These are phyloP conservation scores for Pseudonitzschia pungens DNA, from an alignment of 108 stramenopile genomes.

Conservation along the genomic window DNA sequence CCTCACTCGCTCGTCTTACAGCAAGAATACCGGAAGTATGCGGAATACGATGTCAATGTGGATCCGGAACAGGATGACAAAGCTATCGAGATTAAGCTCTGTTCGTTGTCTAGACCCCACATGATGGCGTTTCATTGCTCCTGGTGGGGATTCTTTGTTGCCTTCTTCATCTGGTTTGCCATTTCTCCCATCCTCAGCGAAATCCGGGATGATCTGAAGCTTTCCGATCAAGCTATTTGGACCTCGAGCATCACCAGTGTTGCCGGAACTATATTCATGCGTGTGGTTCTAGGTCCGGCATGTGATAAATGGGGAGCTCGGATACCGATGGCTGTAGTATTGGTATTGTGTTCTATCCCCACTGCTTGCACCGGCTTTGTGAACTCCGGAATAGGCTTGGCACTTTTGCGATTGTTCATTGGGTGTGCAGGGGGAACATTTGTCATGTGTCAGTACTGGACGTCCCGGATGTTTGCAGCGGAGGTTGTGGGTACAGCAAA, in stretches of 20 bases:
- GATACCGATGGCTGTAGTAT: constrained; percentile 58
- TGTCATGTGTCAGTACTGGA: constrained; percentile 93
- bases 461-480: constrained; percentile 81
- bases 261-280: constrained; percentile 67
- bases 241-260: constrained; percentile 77
- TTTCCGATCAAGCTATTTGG: constrained; percentile 75
- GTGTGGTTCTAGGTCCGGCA: constrained; percentile 71
- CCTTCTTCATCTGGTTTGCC: constrained; percentile 91
- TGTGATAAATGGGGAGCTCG: constrained; percentile 82
- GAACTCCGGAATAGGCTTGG: constrained; percentile 63
- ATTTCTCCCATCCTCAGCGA: constrained; percentile 84
- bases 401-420: constrained; percentile 71
- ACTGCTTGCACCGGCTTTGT: constrained; percentile 80
- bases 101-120: constrained; percentile 69
- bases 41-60: constrained; percentile 52
- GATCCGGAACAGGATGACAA: constrained; percentile 81
- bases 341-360: constrained; percentile 69
- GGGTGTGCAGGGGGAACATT: constrained; percentile 86
- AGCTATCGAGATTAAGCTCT: constrained; percentile 64
- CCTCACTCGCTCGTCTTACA: background rate
- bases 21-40: constrained; percentile 60
- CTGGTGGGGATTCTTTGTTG: constrained; percentile 70
- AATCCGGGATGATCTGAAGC: constrained; percentile 54
- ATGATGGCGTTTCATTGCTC: constrained; percentile 88
- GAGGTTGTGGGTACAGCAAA: constrained; percentile 91